Evolutionary conservation across 2,329 filamentous ascomycete genomes (phyloP).

Genomic region (Epicoccum nigrum): DNA sequence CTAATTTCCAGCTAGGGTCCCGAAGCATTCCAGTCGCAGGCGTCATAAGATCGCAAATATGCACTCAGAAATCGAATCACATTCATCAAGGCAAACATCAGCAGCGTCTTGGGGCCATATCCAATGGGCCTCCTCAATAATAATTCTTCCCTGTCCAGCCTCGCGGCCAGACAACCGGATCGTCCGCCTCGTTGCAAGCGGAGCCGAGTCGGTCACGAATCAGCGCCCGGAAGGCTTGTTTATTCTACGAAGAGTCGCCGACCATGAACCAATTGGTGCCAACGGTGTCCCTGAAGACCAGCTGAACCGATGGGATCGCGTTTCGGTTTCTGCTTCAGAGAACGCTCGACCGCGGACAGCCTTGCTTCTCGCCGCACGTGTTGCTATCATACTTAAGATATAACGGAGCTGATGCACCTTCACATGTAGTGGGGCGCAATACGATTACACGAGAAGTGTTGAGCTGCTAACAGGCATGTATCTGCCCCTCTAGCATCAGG

Average conservation of each 20-base stretch:
- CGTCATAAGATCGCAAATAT: conserved; percentile 8
- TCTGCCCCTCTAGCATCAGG: conserved; percentile 20
- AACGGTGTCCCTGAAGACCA: conserved; percentile 24
- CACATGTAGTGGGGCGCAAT: conserved; percentile 19
- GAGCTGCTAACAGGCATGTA: conserved; percentile 27
- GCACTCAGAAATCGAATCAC: conserved; percentile 13
- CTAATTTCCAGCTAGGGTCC: conserved; percentile 11
- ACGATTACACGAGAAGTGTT: conserved; percentile 26
- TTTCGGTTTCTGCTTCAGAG: conserved; percentile 17
- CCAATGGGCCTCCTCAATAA: conserved; percentile 2
- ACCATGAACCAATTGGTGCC: conserved; percentile 32
- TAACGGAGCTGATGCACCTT: conserved; percentile 15
- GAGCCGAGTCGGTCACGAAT: conserved; percentile 35
- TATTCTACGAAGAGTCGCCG: conserved; percentile 37
- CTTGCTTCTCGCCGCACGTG: conserved; percentile 4
- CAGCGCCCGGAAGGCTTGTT: conserved; percentile 35
- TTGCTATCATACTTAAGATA: background rate
- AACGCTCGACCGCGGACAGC: conserved; percentile 18
- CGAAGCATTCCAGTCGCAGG: conserved; percentile 9
- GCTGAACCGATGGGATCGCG: conserved; percentile 23
- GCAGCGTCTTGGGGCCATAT: conserved; percentile 13
- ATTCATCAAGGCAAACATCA: conserved; percentile 22
- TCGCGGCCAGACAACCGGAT: conserved; percentile 34
- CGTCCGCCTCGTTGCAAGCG: conserved; percentile 37
- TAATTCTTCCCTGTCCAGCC: conserved; percentile 32